phyloP scores from a whole-genome alignment of 495 filamentous ascomycete species.

The Hypoxylon subgilvum region DNA sequence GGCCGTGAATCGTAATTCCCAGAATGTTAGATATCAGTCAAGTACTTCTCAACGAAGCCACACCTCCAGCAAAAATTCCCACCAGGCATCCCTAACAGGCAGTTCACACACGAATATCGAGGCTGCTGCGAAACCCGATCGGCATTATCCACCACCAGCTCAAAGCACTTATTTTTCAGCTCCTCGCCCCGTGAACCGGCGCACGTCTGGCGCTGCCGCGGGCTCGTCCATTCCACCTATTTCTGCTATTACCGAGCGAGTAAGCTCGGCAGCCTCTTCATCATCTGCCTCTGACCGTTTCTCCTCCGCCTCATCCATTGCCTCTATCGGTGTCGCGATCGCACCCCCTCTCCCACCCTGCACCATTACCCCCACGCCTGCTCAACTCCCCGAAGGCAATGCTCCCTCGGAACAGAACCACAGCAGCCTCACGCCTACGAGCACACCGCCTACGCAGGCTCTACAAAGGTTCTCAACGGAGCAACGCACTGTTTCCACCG shows the following conservation, averaged over 20 bases:
- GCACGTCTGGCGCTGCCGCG: slow-evolving; percentile 5
- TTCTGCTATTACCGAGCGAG: slow-evolving; percentile 1
- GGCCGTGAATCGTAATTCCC: slow-evolving; percentile 9
- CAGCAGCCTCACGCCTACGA: background rate
- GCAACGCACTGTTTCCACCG: slow-evolving; percentile 3
- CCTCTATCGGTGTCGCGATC: slow-evolving; percentile 40
- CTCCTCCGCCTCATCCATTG: slow-evolving; percentile 27
- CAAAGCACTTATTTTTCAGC: slow-evolving; percentile 41
- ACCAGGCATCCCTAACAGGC: slow-evolving; percentile 4
- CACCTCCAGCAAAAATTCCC: slow-evolving; percentile 13
- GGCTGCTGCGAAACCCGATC: slow-evolving; percentile 16
- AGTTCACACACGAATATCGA: slow-evolving; percentile 27
- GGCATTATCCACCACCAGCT: slow-evolving; percentile 35
- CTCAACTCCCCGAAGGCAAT: background rate
- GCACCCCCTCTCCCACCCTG: slow-evolving; percentile 25
- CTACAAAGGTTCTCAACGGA: background rate
- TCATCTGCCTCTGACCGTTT: slow-evolving; percentile 1
- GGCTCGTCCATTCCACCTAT: slow-evolving; percentile 3
- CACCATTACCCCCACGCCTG: slow-evolving; percentile 1
- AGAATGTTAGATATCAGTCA: slow-evolving; percentile 7
- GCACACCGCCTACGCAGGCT: background rate
- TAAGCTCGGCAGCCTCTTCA: slow-evolving; percentile 11
- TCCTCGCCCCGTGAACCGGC: slow-evolving; percentile 32
- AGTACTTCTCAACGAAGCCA: slow-evolving; percentile 14
- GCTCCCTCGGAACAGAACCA: background rate